Evolutionary conservation across 352 stramenopile genomes (phyloP), one percentile per base, ranked within the genome.

Genomic region (Phytophthora kernoviae): DNA sequence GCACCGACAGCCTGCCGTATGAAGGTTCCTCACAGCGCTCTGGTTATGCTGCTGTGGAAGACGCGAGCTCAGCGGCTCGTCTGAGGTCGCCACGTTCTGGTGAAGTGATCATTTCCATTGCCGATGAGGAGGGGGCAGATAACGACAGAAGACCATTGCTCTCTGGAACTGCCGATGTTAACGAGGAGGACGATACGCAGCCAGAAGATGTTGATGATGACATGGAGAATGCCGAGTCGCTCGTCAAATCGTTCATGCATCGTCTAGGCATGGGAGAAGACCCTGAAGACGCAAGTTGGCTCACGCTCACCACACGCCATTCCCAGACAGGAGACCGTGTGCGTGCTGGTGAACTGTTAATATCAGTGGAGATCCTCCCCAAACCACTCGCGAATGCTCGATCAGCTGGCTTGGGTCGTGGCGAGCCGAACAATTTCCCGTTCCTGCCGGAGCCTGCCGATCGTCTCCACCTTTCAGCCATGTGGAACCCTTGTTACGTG

Each of bases 401-500:
- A n/a, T 73, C 83, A 1, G 86, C 83, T n/a, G 86, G 86, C 24
- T 59, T 93, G 17, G 86, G 86, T 2, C 83, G 86, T 43, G 81
- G 75, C 36, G 83, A 91, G 58, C 86, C 86, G 4, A 94, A 94
- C 75, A 86, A 81, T 47, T 93, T 92, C 54, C 86, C 86, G 0
- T 82, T 84, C 41, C 48, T 94, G 20, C 68, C 83, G 5, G 81
- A 91, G 47, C 86, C 86, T 17, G 82, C 80, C 2, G 86, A 90
- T 26, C 83, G 86, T 4, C 71, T 92, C 10, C 77, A 93, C 20
- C 65, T 94, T 10, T 87, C 75, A 17, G 81, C 81, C 5, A 90
- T 94, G 79, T 92, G 83, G 79, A 94, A 94, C 58, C 86, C 86
- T 24, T 73, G 88, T 36, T 83, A 90, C 56, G 84, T 94, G 49